Base-by-base conservation (phyloP, 2,329 filamentous ascomycete genomes). In the Ampelomyces quisqualis region DNA sequence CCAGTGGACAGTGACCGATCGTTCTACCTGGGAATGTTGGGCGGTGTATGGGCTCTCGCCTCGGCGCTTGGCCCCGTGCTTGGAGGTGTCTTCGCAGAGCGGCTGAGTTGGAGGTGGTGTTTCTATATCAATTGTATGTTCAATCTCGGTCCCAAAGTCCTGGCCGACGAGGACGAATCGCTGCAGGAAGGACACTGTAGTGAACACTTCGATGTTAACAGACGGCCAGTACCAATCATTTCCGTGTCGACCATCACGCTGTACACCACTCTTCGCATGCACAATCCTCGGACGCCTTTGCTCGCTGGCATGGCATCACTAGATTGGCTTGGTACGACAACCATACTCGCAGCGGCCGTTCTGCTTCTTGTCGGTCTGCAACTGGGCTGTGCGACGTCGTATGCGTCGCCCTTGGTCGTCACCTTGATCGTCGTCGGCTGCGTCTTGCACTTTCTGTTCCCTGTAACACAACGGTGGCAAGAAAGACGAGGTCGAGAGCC, bases 401-500 rank as follows among this genome's bases (percentile, higher is more conserved):
- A 77, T 72, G 55, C 55, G 26, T 73, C 69, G 0, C 64, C 76
- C 0, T 72, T 73, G 17, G 75, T 80, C 4, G 74, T 81, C 23
- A 72, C 68, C 34, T 60, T 80, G 15, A 68, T 81, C 11, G 58
- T 78, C 0, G 68, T 78, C 31, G 77, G 77, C 0, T 51, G 58
- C 3, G 27, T 74, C 1, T 68, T 73, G 47, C 71, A 70, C 8
- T 45, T 70, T 14, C 40, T 73, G 0, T 80, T 88, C 53, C 60
- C 84, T 13, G 57, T 80, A 37, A 77, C 79, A 40, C 85, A 90
- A 67, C 78, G 77, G 67, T 75, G 76, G 81, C 82, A 13, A 69
- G 73, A 43, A 85, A 69, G 77, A 73, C 67, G 75, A 72, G 45
- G 58, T 81, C 20, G 83, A 78, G 15, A 79, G 42, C 85, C 86